Base-by-base conservation (phyloP, 2,329 filamentous ascomycete genomes). In the Colletotrichum tropicicola region DNA sequence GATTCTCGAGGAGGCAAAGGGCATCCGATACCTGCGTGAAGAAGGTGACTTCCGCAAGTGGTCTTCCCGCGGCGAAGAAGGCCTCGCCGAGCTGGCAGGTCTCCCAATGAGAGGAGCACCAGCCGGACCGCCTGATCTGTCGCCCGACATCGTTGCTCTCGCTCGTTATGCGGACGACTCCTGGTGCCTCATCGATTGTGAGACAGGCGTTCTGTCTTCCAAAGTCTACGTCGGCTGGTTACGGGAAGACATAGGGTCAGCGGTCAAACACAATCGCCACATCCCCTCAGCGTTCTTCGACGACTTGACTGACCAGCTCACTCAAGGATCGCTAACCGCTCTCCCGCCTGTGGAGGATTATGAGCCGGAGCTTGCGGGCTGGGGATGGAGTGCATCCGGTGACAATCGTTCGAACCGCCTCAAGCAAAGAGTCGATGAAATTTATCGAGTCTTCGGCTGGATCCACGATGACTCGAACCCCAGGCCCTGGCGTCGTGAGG, bases 11-110 rank as follows among this genome's bases (percentile, higher is more conserved):
- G n/a, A 28, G 5, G 30, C 44, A 10, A 32, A 27, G n/a, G 51
- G 43, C n/a, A 62, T 62, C 13, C 52, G 59, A 3, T 57, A 62
- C 17, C 37, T 62, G 35, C 44, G 44, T 25, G 59, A 51, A 10
- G 59, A 21, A 9, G 55, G 55, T 23, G 55, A 51, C 45, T 58
- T 58, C 44, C 6, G n/a, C 15, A 6, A 17, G 10, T 51, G 55
- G 55, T 43, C 55, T 23, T 25, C 32, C 32, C 44, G 44, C 10
- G 55, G 44, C 13, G 55, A 21, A 9, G 44, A 49, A 15, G 44
- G 55, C n/a, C 55, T 58, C 32, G 6, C 45, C n/a, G 55, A 58
- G 55, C 15, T 58, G 44, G 12, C n/a, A 8, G 17, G 13, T 17
- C 10, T 19, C 10, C 32, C 44, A 1, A 41, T 30, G 6, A 13